phyloP scores from a whole-genome alignment of 306 rosid genomes.

The Lathyrus oleraceus region DNA sequence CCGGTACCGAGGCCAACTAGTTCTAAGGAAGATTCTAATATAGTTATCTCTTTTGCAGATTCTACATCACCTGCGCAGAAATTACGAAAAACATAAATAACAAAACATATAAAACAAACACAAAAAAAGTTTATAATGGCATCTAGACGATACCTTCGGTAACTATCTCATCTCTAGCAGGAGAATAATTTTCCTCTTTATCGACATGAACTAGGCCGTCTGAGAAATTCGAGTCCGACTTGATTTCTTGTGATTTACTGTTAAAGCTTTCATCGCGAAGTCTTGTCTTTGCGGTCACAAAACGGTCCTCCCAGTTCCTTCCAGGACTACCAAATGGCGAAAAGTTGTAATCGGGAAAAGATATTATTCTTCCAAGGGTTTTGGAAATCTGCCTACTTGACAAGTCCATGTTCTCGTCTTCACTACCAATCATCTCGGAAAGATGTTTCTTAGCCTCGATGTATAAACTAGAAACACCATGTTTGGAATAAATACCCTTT shows the following conservation, averaged over 20 bases:
- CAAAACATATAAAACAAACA: slow-evolving; percentile 19
- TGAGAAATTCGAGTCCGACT: slow-evolving; percentile 36
- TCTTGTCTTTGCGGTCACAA: slow-evolving; percentile 64
- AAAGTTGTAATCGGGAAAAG: slow-evolving; percentile 75
- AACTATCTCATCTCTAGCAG: slow-evolving; percentile 46
- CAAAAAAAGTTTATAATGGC: background rate
- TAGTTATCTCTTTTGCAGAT: slow-evolving; percentile 41
- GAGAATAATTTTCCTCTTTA: slow-evolving; percentile 40
- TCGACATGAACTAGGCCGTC: slow-evolving; percentile 36
- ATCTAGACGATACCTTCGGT: slow-evolving; percentile 56
- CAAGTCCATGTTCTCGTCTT: slow-evolving; percentile 57
- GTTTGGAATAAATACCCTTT: slow-evolving; percentile 46
- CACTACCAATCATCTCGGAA: slow-evolving; percentile 62
- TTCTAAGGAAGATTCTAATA: slow-evolving; percentile 50
- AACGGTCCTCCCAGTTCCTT: slow-evolving; percentile 67
- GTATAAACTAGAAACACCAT: slow-evolving; percentile 64
- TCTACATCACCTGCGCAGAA: slow-evolving; percentile 54
- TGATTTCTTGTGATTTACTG: slow-evolving; percentile 45
- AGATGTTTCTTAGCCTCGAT: slow-evolving; percentile 86
- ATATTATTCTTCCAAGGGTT: slow-evolving; percentile 83
- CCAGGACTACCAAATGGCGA: slow-evolving; percentile 82
- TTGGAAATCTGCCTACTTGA: slow-evolving; percentile 62
- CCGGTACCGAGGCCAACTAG: slow-evolving; percentile 34
- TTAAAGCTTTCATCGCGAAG: slow-evolving; percentile 46
- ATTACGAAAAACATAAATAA: slow-evolving; percentile 29